Conservation (phyloP, 1,139 yeast species). For the Insectozyma bohioensis region DNA sequence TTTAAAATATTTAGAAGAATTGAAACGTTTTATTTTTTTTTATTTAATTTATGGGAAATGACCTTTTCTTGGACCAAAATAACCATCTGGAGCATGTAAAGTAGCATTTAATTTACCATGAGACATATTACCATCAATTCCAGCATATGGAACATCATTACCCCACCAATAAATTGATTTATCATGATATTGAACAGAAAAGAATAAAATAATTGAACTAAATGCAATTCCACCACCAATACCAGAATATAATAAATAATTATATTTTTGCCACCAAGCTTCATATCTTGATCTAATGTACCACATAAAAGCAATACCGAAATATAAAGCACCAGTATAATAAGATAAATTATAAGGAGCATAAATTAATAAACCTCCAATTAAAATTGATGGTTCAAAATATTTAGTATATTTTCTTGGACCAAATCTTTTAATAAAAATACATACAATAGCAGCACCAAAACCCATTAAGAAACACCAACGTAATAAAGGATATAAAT, state of each 20-base stretch:
- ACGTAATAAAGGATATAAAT: conserved; percentile 46
- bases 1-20: no score
- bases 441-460: conserved; percentile 41
- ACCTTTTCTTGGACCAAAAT: conserved; percentile 46
- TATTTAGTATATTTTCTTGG: conserved; percentile 25
- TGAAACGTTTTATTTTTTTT: conserved; percentile 51
- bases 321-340: conserved; percentile 40
- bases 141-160: conserved; percentile 39
- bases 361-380: conserved; percentile 39
- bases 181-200: conserved; percentile 47
- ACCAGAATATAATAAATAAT: conserved; percentile 51
- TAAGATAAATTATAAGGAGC: conserved; percentile 53
- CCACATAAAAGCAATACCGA: conserved; percentile 44
- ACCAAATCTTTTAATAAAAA: conserved; percentile 37
- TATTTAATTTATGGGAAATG: conserved; percentile 29
- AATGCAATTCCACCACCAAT: conserved; percentile 53
- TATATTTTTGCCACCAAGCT: conserved; percentile 58
- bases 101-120: conserved; percentile 26
- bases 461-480: conserved; percentile 59
- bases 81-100: conserved; percentile 34
- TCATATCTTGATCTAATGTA: conserved; percentile 40
- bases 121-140: conserved; percentile 36
- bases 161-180: conserved; percentile 56
- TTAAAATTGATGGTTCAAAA: conserved; percentile 44
- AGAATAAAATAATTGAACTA: conserved; percentile 49